Base-by-base conservation (phyloP, 345 rosid genomes). In the Pistacia vera region DNA sequence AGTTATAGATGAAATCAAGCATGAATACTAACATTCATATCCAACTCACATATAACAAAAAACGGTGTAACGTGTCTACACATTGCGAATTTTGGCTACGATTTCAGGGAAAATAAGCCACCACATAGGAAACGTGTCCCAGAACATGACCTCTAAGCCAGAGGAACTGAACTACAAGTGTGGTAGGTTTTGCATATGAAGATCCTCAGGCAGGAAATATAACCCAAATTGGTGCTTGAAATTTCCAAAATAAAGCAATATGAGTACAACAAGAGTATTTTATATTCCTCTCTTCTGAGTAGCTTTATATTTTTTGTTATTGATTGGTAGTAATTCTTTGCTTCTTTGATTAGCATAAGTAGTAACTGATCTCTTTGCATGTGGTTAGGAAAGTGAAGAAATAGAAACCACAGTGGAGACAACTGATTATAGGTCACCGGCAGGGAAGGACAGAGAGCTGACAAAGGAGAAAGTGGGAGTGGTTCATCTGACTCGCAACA, bases 371-470 rank as follows among this genome's bases (percentile, higher is more conserved):
- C 12, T 20, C 17, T 14, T 41, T 44, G 16, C 9, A 5, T 66
- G 28, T 46, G 30, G 16, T 5, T 69, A 86, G 85, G 85, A 64
- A 65, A 78, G 55, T 11, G 86, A 74, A 65, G 74, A 60, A 68
- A 28, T 35, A 3, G 81, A 85, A 75, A 82, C 79, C 63, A 77
- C 30, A 64, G 87, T 83, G 63, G 83, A 85, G 62, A 77, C 90
- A 0, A 75, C 71, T 10, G 86, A 83, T 71, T 28, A 65, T 70
- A 71, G 81, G 70, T 68, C 82, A 33, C 25, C 71, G 5, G 82
- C 83, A 0, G 85, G 81, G 16, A 61, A 78, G 67, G 77, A 75
- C n/a, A 63, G 69, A 54, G 83, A 80, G 58, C 68, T 83, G 16
- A 68, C 38, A 2, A 70, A 62, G 59, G 78, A 77, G 75, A 80